A percentile compares a stretch with the other conserved stretches of the same genome.
Evolutionary conservation across 78 protist genomes (phyloP).

Genomic region (Protostelium mycophagum): DNA sequence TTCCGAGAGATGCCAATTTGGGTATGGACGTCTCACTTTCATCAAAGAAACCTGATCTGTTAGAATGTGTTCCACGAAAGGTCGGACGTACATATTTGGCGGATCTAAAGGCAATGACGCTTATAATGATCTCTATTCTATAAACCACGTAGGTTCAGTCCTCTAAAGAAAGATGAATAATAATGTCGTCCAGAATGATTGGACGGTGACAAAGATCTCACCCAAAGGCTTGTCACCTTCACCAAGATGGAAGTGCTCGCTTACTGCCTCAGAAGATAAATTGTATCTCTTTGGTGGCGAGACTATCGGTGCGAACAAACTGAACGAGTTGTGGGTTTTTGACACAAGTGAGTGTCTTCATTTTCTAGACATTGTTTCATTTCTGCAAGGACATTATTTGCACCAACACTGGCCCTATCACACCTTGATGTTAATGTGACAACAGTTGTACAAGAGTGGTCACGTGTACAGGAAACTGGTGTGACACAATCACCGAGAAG

Average conservation of each 20-base stretch:
- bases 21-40: background rate
- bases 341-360: background rate
- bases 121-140: background rate
- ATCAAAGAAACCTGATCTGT: background rate
- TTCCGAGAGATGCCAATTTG: background rate
- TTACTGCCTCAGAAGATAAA: background rate
- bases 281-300: background rate
- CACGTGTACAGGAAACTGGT: background rate
- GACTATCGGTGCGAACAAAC: background rate
- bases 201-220: background rate
- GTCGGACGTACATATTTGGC: background rate
- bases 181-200: background rate
- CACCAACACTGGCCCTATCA: too few species aligned
- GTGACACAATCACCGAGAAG: background rate
- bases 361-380: background rate
- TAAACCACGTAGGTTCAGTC: background rate
- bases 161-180: background rate
- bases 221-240: background rate
- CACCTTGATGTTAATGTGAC: too few species aligned
- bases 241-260: background rate
- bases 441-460: background rate
- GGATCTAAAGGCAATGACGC: background rate
- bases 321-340: background rate
- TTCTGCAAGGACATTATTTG: background rate
- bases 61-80: background rate